These are phyloP conservation scores for Huntiella moniliformis DNA, from an alignment of 2,329 filamentous ascomycete species.

Conservation along the genomic window DNA sequence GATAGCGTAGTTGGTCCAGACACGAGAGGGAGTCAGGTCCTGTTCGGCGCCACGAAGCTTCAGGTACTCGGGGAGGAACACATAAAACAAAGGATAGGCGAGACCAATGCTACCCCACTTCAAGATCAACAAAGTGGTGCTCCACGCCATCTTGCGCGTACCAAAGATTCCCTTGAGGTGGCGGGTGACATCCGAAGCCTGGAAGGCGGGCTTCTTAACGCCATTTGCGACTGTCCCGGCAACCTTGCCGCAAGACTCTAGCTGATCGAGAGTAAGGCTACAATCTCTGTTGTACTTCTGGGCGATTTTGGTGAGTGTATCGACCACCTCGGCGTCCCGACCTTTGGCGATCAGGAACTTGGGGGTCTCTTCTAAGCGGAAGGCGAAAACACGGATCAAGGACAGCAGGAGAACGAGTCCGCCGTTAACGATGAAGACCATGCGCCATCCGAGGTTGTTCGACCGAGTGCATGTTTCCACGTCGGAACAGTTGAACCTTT, in stretches of 20 bases:
- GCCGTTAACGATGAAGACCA: constrained; percentile 26
- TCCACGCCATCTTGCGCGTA: constrained; percentile 39
- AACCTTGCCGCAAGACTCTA: constrained; percentile 25
- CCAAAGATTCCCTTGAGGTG: constrained; percentile 49
- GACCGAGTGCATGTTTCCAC: constrained; percentile 20
- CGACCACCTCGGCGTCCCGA: constrained; percentile 27
- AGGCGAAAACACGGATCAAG: constrained; percentile 26
- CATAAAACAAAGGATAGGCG: constrained; percentile 57
- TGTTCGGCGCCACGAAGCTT: constrained; percentile 35
- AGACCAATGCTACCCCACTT: constrained; percentile 54
- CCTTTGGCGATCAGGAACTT: constrained; percentile 28
- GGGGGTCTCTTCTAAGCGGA: constrained; percentile 28
- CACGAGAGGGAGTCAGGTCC: constrained; percentile 33
- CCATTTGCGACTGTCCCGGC: constrained; percentile 13
- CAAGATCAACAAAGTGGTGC: constrained; percentile 46
- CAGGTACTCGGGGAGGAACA: constrained; percentile 40
- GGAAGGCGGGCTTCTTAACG: constrained; percentile 13
- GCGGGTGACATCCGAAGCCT: constrained; percentile 19
- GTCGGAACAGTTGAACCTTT: constrained; percentile 24
- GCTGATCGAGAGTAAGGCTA: constrained; percentile 20
- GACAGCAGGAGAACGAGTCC: constrained; percentile 25
- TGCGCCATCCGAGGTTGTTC: constrained; percentile 32
- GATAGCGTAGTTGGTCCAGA: constrained; percentile 56
- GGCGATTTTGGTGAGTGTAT: constrained; percentile 28
- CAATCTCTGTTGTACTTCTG: constrained; percentile 20